phyloP scores from a whole-genome alignment of 2,329 filamentous ascomycete species.

The Diplodia intermedia region DNA sequence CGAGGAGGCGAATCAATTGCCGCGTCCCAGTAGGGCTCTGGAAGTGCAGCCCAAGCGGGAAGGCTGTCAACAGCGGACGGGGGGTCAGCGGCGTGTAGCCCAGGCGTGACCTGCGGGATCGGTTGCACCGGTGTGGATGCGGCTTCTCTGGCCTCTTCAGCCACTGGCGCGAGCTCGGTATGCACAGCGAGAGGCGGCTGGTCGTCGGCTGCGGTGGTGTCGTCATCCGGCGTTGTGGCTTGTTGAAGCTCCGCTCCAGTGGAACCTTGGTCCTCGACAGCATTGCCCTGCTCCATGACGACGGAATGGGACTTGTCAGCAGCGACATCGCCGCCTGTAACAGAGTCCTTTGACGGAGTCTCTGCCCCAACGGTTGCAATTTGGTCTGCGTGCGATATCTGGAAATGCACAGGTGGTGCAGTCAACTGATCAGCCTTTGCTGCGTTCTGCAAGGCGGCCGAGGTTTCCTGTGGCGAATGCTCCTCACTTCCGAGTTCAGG shows the following conservation, averaged over 20 bases:
- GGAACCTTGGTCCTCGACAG: neutral
- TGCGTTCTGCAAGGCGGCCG: neutral
- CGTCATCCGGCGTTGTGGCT: neutral
- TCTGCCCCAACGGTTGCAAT: neutral
- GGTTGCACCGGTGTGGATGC: neutral
- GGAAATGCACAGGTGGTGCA: neutral
- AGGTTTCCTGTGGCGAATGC: neutral
- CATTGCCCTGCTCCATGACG: neutral
- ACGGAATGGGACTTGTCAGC: neutral
- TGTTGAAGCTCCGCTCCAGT: neutral
- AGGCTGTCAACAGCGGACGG: neutral
- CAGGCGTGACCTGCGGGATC: neutral
- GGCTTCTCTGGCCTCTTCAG: neutral
- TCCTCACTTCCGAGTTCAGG: neutral
- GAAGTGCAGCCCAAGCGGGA: slow-evolving; percentile 16
- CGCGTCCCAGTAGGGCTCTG: slow-evolving; percentile 19
- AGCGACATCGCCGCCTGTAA: too few species aligned
- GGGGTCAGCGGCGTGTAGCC: neutral
- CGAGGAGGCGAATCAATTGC: slow-evolving; percentile 1
- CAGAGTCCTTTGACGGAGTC: neutral
- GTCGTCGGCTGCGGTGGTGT: neutral
- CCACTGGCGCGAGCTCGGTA: neutral
- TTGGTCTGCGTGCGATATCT: neutral
- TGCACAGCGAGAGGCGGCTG: neutral
- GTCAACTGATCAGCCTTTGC: slow-evolving; percentile 2